Percentiles rank a stretch among this genome's conserved stretches.
Evolutionary conservation across 129 eudicot species (phyloP).

Genomic region (Flaveria brownii): DNA sequence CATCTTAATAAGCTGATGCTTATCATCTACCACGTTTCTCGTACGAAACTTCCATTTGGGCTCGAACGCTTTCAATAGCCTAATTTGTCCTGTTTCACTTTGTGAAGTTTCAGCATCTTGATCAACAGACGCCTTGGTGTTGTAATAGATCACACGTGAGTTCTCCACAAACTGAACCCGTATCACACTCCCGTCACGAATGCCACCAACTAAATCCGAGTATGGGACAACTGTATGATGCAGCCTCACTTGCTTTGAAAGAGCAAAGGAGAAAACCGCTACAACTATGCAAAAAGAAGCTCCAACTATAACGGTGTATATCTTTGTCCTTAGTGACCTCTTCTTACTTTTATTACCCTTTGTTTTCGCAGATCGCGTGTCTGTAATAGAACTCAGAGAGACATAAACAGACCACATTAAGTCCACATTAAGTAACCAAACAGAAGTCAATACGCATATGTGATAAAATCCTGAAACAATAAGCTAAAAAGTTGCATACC

Average conservation of each 20-base stretch:
- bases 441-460: too few relatives aligned
- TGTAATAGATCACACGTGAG: conserved; percentile 35
- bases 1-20: conserved; percentile 31
- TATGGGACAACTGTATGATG: conserved; percentile 38
- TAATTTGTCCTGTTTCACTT: conserved; percentile 15
- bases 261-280: conserved; percentile 27
- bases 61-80: conserved; percentile 10
- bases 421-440: background rate
- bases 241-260: conserved; percentile 29
- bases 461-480: background rate
- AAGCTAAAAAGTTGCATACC: conserved; percentile 23
- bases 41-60: conserved; percentile 35
- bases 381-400: conserved; percentile 26
- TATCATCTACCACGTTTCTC: conserved; percentile 41
- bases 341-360: conserved; percentile 26
- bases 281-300: conserved; percentile 33
- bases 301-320: conserved; percentile 31
- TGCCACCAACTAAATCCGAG: conserved; percentile 35
- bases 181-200: conserved; percentile 41
- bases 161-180: conserved; percentile 45
- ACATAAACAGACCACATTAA: conserved; percentile 6
- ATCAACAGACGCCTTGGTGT: conserved; percentile 30
- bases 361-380: background rate
- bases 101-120: conserved; percentile 26
- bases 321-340: conserved; percentile 18